Base-by-base conservation (phyloP, 1,139 yeast species). In the Taphrina confusa region DNA sequence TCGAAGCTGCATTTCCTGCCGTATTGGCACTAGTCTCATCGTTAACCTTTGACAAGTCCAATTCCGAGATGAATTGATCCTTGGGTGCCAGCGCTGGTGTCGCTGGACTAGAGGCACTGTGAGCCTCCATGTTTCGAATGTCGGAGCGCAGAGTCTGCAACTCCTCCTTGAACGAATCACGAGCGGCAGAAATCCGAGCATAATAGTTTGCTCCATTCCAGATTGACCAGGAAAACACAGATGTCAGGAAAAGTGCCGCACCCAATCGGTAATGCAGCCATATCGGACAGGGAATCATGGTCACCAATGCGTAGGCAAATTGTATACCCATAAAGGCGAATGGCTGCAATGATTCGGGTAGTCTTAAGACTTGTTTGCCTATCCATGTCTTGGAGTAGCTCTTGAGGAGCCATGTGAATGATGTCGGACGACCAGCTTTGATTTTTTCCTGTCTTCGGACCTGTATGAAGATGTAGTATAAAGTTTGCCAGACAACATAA, bases 191-290 rank as follows among this genome's bases (percentile, higher is more conserved):
- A 45, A 86, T 85, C 69, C 92, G 97, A 62, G 92, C 80, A 70
- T 92, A 92, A 70, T 88, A 92, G 0, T 96, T 88, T 1, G 97
- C 97, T 33, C 98, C 98, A 67, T 92, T 91, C 72, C 86, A 88
- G 54, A 90, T 79, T 1, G 97, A 95, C 74, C 83, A 80, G 36
- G 84, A 73, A 68, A 90, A 89, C 27, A 92, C 88, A 60, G 80
- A 77, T 1, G 82, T 73, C 64, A 92, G 80, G 70, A 90, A 91
- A 0, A 78, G 68, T 0, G 85, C 82, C 44, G 95, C 88, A 1
- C 87, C 80, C 61, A 76, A 75, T 67, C 84, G 84, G 71, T 83
- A 80, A 47, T 79, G 77, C 72, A 87, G 88, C 87, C 96, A 88
- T 25, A 92, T 71, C 0, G 97, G 96, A 68, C 96, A 89, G 8